Conservation (phyloP, 2,329 filamentous ascomycete species). For the Trichoderma sp. region DNA sequence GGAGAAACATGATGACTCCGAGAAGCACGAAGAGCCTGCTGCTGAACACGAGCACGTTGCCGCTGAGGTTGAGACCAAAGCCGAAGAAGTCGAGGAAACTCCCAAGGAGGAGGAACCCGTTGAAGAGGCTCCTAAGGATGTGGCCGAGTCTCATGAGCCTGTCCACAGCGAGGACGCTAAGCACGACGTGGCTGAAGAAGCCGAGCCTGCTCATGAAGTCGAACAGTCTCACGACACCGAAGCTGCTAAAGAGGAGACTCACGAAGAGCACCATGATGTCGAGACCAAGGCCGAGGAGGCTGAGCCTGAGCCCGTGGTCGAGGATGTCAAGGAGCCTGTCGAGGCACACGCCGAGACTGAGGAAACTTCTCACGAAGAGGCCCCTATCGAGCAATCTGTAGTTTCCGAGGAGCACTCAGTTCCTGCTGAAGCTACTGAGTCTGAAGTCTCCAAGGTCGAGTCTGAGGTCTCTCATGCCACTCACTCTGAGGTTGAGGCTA, state of each 20-base stretch:
- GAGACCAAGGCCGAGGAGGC: background rate
- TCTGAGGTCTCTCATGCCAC: conserved; percentile 22
- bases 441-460: conserved; percentile 4
- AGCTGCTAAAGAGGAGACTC: background rate
- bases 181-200: background rate
- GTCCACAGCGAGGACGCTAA: background rate
- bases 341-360: background rate
- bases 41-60: background rate
- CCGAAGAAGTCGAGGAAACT: conserved; percentile 6
- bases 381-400: background rate
- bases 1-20: background rate
- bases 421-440: background rate
- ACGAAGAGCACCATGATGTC: conserved; percentile 2
- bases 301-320: background rate
- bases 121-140: background rate
- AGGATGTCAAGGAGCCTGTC: background rate
- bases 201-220: background rate
- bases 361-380: background rate
- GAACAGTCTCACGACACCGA: background rate
- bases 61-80: conserved; percentile 1
- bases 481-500: conserved; percentile 19
- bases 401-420: background rate
- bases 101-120: background rate
- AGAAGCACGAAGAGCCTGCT: background rate
- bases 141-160: conserved; percentile 14